phyloP scores from a whole-genome alignment of 164 flowering plant species.

The Akebia trifoliata region DNA sequence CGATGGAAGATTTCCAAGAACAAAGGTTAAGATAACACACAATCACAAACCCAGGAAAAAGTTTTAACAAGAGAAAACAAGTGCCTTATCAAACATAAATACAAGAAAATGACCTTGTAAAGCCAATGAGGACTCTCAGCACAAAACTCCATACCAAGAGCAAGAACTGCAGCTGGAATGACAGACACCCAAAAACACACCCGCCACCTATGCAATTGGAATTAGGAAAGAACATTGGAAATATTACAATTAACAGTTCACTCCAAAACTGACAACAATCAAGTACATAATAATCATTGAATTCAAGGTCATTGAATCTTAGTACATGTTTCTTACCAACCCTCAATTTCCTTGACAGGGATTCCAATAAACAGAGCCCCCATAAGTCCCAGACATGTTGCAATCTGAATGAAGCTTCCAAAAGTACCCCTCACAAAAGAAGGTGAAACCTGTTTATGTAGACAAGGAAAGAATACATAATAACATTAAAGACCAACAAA shows the following conservation, averaged over 20 bases:
- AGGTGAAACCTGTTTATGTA: conserved; percentile 38
- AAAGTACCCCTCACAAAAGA: conserved; percentile 91
- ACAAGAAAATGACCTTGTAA: conserved; percentile 54
- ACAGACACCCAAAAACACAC: conserved; percentile 88
- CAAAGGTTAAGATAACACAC: not conserved
- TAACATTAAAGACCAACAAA: not conserved
- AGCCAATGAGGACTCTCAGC: conserved; percentile 96
- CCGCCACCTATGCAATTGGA: conserved; percentile 69
- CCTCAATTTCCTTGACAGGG: conserved; percentile 61
- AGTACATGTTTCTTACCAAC: conserved; percentile 55
- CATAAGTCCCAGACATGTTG: conserved; percentile 90
- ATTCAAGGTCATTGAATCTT: not conserved
- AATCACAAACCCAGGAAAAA: not conserved
- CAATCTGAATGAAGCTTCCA: conserved; percentile 93
- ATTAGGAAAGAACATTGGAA: conserved; percentile 6
- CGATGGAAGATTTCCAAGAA: not conserved
- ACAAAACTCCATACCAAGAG: conserved; percentile 71
- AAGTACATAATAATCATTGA: not conserved
- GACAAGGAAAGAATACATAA: not conserved
- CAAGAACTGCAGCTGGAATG: conserved; percentile 77
- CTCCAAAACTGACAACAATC: not conserved
- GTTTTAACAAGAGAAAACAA: conserved; percentile 8
- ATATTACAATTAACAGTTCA: not conserved
- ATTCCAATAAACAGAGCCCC: conserved; percentile 77
- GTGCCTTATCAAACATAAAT: too few relatives aligned